These are phyloP conservation scores for Wallacemonas sp. DNA, from an alignment of 208 protist species.

Conservation along the genomic window DNA sequence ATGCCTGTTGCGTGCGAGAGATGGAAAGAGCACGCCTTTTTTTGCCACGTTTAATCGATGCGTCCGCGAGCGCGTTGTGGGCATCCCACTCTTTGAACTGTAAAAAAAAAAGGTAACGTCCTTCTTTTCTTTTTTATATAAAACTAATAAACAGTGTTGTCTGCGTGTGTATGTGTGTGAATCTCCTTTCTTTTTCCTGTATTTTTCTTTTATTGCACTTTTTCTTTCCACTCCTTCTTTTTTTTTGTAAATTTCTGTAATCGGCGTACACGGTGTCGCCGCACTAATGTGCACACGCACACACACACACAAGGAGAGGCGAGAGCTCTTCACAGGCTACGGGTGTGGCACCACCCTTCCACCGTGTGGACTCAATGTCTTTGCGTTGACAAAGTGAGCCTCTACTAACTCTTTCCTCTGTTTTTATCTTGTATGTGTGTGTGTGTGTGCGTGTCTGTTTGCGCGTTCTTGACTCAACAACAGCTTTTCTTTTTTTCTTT, in stretches of 20 bases:
- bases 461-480: not conserved
- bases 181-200: conserved; percentile 7
- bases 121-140: conserved; percentile 6
- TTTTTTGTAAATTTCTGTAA: conserved; percentile 11
- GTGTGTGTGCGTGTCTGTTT: not conserved
- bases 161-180: not conserved
- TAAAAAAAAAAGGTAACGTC: not conserved
- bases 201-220: conserved; percentile 1
- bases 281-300: no score
- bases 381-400: no score
- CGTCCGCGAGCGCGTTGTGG: no score
- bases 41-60: no score
- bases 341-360: no score
- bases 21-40: no score
- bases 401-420: not conserved
- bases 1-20: no score
- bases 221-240: not conserved
- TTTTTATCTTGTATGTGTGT: not conserved
- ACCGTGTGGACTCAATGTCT: no score
- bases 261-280: no score
- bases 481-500: not conserved
- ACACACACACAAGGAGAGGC: no score
- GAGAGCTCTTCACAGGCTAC: no score
- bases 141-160: not conserved
- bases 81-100: no score